phyloP scores from a whole-genome alignment of 352 stramenopile species.

The Elongisporangium anandrum region DNA sequence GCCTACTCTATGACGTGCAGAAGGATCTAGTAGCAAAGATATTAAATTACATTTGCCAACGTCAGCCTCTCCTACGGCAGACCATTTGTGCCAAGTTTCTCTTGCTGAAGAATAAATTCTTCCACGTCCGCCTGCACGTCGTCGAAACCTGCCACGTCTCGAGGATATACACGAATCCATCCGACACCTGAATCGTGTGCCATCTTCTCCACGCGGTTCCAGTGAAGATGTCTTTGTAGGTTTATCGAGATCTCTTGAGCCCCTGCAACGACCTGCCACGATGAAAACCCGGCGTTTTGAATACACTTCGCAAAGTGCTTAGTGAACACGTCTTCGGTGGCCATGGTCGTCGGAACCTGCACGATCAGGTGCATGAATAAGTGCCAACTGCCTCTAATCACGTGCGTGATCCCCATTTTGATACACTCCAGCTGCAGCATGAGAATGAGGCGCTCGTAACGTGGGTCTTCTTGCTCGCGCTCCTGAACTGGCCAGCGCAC shows the following conservation, averaged over 20 bases:
- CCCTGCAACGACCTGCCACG: conserved; percentile 80
- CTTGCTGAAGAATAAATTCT: conserved; percentile 55
- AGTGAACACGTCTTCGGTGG: conserved; percentile 58
- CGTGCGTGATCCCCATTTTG: conserved; percentile 55
- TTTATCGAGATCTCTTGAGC: conserved; percentile 87
- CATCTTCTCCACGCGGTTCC: conserved; percentile 88
- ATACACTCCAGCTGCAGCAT: conserved; percentile 87
- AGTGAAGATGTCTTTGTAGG: conserved; percentile 82
- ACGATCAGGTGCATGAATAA: conserved; percentile 86
- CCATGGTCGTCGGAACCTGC: conserved; percentile 38
- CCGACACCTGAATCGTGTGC: conserved; percentile 76
- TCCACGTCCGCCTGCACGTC: conserved; percentile 78
- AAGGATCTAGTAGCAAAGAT: background rate
- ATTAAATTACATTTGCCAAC: background rate
- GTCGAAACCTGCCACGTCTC: conserved; percentile 66
- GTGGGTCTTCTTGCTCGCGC: conserved; percentile 81
- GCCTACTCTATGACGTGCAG: background rate
- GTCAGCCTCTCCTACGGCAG: background rate
- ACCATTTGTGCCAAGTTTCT: background rate
- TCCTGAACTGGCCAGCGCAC: conserved; percentile 85
- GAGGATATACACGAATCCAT: conserved; percentile 85
- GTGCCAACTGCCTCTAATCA: conserved; percentile 73
- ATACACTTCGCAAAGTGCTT: conserved; percentile 76
- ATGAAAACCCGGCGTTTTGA: conserved; percentile 75
- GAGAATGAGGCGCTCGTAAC: conserved; percentile 82